Base-by-base conservation (phyloP, 148 eudicot genomes). In the Cornus controversa region DNA sequence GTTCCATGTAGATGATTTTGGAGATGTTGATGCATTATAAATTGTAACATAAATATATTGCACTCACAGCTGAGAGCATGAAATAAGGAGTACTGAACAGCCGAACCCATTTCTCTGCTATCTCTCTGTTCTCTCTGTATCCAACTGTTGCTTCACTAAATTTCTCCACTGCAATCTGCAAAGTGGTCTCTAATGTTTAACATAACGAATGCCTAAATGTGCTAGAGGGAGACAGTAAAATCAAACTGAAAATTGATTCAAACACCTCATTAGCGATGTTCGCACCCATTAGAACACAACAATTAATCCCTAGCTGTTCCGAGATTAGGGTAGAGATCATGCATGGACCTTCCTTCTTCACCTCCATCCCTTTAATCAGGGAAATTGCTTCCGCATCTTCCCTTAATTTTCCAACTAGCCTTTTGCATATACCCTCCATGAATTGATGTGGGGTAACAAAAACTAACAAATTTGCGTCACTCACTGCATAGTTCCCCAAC, bases 381-480 rank as follows among this genome's bases (percentile, higher is more conserved):
- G 99, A 96, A 82, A 96, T 88, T 47, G 97, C 98, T 84, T 92
- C 87, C 3, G 81, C 95, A 74, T 88, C 91, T 54, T 78, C 68
- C 71, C 82, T 86, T 75, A 92, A 82, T 79, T 96, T 96, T 65
- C 95, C 97, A 37, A 77, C 84, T 37, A 96, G 86, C 65, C 73
- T 85, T 75, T 77, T 89, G 79, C 97, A 92, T 81, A 93, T 86
- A 29, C 90, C 96, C 79, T 88, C 94, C 78, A 92, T 86, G 82
- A 90, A 96, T 45, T 96, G 99, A 91, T 96, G 99, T 6, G 99
- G 99, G 23, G 93, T 93, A 76, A 96, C 99, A 83, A 93, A 96
- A 23, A 93, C 98, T 74, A 96, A 85, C 99, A 90, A 93, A 80
- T 84, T 92, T 64, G 97, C 93, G 83, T 91, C 97, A 81, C 75